Evolutionary conservation across 2,329 filamentous ascomycete species (phyloP), one percentile per base, ranked within the genome.

Genomic region (Aspergillus novofumigatus): DNA sequence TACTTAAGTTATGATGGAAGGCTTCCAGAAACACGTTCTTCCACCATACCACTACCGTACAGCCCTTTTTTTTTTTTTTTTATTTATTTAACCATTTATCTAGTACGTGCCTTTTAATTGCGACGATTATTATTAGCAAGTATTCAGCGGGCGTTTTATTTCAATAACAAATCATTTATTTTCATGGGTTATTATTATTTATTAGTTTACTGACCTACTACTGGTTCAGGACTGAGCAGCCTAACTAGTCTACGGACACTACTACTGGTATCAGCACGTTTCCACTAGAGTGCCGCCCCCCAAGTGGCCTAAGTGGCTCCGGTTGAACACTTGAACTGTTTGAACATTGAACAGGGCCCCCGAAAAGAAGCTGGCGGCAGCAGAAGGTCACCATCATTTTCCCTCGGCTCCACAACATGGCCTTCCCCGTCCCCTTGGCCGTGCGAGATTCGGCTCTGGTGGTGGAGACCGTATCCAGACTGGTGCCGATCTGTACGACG

Each of bases 321-420:
- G 28, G 41, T 21, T 44, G 4, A 32, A 35, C 49, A 50, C 49
- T 35, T 10, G 32, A 35, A 50, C 26, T 11, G 49, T 26, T 20
- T 20, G 23, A 32, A 21, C 49, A 21, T 20, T 9, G 48, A 23
- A 8, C 23, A 25, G 47, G 9, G 21, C 21, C 45, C 21, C 28
- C 32, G 59, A 67, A 63, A 65, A 64, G 65, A 67, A 69, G 62
- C 59, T 64, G 67, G 62, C 65, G 63, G 67, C 69, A 67, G 67
- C 63, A 72, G 67, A 72, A 67, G 69, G 63, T 60, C 65, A 64
- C 66, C 64, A 63, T 68, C 65, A 69, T 63, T 44, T 61, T 61
- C 52, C 51, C 50, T 52, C 61, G 68, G 68, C 65, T 70, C 69
- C 68, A 70, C 69, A 70, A 65, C 66, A 63, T 71, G 63, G 64